Base-by-base conservation (phyloP, 2,329 filamentous ascomycete species). In the Penicillium frequentans region DNA sequence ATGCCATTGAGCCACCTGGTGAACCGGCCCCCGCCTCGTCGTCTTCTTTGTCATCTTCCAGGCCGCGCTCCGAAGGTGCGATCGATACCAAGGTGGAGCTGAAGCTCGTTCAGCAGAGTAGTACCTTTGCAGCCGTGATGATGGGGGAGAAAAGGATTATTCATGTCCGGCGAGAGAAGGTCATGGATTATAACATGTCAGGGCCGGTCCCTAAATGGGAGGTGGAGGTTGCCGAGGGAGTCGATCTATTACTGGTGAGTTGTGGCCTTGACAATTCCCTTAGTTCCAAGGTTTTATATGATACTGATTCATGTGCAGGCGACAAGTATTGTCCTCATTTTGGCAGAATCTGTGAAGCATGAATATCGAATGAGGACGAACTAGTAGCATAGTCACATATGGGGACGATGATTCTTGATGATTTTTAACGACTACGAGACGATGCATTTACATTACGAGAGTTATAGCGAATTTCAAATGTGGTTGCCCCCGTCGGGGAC, bases 191-290 rank as follows among this genome's bases (percentile, higher is more conserved):
- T 51, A 52, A 49, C 31, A 43, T 52, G 26, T 52, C 49, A 7
- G 61, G 45, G 11, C 37, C 56, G 39, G 57, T 60, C 58, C 43
- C 55, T 26, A 57, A 52, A 49, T 67, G 64, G 64, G 62, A 66
- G 48, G 63, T 63, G 23, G 60, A 64, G 45, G 49, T 67, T 58
- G 59, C 60, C 0, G 63, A 65, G 45, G 63, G 64, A 1, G 64
- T 67, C 37, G 64, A 67, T 61, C 55, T 67, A 37, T 53, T 67
- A 23, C 31, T 67, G 54, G 64, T 66, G 45, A 60, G 64, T 64
- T 26, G 2, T 21, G n/a, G 16, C 14, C 4, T 23, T 11, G n/a
- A 21, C 24, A 8, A 26, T 8, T 26, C 26, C 26, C 26, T 8
- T 26, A 26, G 1, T 26, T 26, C 26, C 26, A 26, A 16, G 21